A percentile compares a stretch with the other conserved stretches of the same genome.
phyloP scores from a whole-genome alignment of 2,329 filamentous ascomycete species.

The Penicillium polonicum region DNA sequence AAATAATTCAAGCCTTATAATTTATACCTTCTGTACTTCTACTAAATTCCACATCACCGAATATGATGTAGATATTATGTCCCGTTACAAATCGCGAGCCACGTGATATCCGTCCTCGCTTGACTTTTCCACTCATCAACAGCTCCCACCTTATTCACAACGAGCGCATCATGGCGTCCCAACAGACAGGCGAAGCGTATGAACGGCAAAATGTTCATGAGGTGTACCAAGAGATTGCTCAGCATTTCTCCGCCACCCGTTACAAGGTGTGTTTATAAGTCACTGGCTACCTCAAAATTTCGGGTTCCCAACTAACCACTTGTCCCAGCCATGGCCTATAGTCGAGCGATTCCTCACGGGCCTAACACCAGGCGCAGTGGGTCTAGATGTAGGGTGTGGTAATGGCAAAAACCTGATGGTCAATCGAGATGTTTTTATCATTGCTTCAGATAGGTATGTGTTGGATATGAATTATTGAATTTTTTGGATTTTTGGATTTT shows the following conservation, averaged over 20 bases:
- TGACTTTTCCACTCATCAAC: conserved; percentile 6
- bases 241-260: conserved; percentile 52
- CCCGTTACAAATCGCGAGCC: conserved; percentile 4
- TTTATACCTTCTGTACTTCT: background rate
- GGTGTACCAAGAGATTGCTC: conserved; percentile 68
- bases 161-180: conserved; percentile 12
- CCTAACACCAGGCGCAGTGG: conserved; percentile 68
- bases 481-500: conserved; percentile 3
- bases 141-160: conserved; percentile 6
- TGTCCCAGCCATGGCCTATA: conserved; percentile 77
- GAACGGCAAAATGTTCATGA: conserved; percentile 85
- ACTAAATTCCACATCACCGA: background rate
- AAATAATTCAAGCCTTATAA: background rate
- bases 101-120: conserved; percentile 19
- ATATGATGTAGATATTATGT: background rate
- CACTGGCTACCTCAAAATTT: background rate
- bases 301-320: conserved; percentile 1
- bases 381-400: conserved; percentile 89
- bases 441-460: conserved; percentile 78
- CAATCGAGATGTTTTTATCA: conserved; percentile 72
- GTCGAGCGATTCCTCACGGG: conserved; percentile 73
- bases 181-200: conserved; percentile 51
- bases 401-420: conserved; percentile 94
- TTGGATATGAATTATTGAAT: conserved; percentile 1
- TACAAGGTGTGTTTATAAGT: conserved; percentile 56